phyloP scores from a whole-genome alignment of 139 green algal genomes.

The Chlorella vulgaris region DNA sequence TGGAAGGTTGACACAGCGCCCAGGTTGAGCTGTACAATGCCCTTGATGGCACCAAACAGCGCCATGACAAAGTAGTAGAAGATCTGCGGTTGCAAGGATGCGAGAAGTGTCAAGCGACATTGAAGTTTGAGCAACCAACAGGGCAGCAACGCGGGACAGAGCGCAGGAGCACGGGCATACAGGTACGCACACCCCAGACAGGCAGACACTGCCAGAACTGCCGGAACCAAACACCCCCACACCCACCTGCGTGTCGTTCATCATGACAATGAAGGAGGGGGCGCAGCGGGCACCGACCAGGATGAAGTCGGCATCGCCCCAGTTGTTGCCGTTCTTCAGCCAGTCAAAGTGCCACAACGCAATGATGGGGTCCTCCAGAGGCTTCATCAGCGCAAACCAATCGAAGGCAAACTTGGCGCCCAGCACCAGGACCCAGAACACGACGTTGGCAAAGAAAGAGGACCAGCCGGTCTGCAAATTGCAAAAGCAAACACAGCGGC shows the following conservation, averaged over 20 bases:
- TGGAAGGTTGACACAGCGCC: conserved; percentile 48
- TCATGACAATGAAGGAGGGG: conserved; percentile 45
- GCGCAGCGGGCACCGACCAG: conserved; percentile 43
- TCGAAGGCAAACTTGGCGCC: conserved; percentile 68
- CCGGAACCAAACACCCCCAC: neutral
- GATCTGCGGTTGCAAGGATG: conserved; percentile 12
- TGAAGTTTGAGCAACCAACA: no score
- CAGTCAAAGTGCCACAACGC: conserved; percentile 48
- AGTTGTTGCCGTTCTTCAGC: neutral
- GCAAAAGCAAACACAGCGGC: no score
- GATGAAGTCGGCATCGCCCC: conserved; percentile 41
- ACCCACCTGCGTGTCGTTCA: conserved; percentile 45
- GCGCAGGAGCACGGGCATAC: no score
- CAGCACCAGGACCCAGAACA: conserved; percentile 67
- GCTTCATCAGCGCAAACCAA: conserved; percentile 57
- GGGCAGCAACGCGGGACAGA: no score
- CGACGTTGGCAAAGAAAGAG: conserved; percentile 53
- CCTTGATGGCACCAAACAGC: conserved; percentile 51
- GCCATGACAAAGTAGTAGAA: conserved; percentile 49
- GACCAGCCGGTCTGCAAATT: conserved; percentile 36
- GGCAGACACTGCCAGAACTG: neutral
- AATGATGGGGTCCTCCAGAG: conserved; percentile 40
- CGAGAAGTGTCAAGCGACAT: no score
- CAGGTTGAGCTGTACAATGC: conserved; percentile 55
- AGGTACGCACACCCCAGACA: no score